Percentiles rank a stretch among this genome's conserved stretches.
These are phyloP conservation scores for Metschnikowia drakensbergensis DNA, from an alignment of 805 yeast species.

Conservation along the genomic window DNA sequence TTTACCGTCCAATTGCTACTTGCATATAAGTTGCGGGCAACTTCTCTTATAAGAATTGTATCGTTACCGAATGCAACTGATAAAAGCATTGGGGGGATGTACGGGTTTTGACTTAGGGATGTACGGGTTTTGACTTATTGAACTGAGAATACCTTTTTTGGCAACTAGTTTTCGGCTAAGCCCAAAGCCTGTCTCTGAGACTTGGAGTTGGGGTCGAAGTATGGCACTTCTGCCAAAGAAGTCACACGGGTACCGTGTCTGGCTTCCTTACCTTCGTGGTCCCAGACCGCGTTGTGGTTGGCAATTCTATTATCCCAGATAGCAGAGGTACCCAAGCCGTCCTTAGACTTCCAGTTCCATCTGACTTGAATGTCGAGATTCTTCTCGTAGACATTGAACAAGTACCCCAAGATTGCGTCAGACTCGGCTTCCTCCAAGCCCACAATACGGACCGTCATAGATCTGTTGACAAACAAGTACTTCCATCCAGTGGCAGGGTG, in stretches of 20 bases:
- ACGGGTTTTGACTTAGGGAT: too few species aligned
- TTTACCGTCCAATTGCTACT: too few species aligned
- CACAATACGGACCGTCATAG: conserved; percentile 30
- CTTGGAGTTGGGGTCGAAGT: conserved; percentile 46
- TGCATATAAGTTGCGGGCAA: too few species aligned
- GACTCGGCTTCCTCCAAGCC: conserved; percentile 30
- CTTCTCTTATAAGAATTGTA: too few species aligned
- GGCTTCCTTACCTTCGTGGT: conserved; percentile 42
- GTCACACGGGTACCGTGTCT: conserved; percentile 40
- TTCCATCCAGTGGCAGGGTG: conserved; percentile 36
- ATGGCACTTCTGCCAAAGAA: conserved; percentile 52
- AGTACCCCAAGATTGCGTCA: conserved; percentile 13
- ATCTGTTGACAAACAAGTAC: conserved; percentile 27
- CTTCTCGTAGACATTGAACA: conserved; percentile 18
- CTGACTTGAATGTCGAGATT: conserved; percentile 49
- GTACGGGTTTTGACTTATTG: too few species aligned
- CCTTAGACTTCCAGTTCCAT: conserved; percentile 18
- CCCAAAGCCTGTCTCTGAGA: conserved; percentile 54
- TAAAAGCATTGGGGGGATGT: too few species aligned
- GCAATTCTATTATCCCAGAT: conserved; percentile 60
- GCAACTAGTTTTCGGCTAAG: conserved; percentile 20
- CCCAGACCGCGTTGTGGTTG: conserved; percentile 53
- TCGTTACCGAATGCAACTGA: too few species aligned
- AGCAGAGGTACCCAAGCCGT: conserved; percentile 48
- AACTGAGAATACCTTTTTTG: neutral